Evolutionary conservation across 345 rosid species (phyloP).

Genomic region (Euphorbia tirucalli): DNA sequence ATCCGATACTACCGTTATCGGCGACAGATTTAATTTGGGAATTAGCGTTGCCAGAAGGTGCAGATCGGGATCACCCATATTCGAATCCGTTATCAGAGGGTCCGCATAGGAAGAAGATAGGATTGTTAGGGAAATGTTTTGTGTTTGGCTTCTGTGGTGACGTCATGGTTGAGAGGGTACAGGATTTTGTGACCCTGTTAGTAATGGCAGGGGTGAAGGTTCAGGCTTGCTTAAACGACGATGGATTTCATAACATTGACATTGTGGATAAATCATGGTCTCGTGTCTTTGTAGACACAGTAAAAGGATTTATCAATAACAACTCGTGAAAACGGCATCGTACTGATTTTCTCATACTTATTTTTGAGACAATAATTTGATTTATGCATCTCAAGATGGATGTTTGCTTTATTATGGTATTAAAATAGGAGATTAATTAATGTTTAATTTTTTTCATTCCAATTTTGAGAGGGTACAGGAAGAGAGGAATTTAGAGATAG

Average conservation of each 20-base stretch:
- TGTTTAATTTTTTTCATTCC: no score
- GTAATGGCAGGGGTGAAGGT: conserved; percentile 24
- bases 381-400: no score
- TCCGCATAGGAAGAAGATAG: conserved; percentile 13
- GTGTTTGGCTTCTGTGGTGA: conserved; percentile 25
- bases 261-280: neutral
- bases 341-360: no score
- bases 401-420: no score
- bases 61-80: conserved; percentile 37
- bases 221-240: conserved; percentile 21
- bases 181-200: conserved; percentile 25
- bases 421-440: no score
- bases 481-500: no score
- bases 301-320: neutral
- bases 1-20: conserved; percentile 27
- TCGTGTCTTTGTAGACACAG: neutral
- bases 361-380: no score
- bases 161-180: conserved; percentile 26
- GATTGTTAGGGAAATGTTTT: conserved; percentile 20
- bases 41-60: conserved; percentile 30
- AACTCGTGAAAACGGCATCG: neutral
- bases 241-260: conserved; percentile 22
- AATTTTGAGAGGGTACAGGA: no score
- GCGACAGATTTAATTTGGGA: conserved; percentile 33
- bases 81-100: conserved; percentile 28